Conservation (phyloP, 2,329 filamentous ascomycete genomes). For the Didymella segeticola region DNA sequence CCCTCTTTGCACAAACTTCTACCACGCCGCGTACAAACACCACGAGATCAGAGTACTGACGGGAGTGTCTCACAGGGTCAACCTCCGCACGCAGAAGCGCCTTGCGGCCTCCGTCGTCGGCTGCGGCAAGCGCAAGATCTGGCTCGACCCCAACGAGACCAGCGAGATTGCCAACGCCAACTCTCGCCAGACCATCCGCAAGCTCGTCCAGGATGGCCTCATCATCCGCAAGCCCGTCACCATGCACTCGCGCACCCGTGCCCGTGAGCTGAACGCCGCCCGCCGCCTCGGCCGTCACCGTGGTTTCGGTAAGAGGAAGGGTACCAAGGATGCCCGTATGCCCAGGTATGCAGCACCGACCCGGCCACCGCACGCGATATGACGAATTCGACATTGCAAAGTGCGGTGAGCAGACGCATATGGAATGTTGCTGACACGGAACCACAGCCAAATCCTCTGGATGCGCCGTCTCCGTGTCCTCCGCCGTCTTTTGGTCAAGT, state of each 20-base stretch:
- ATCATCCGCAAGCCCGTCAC: slow-evolving; percentile 99
- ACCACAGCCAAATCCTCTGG: slow-evolving; percentile 89
- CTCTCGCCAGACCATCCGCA: slow-evolving; percentile 99
- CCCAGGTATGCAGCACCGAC: slow-evolving; percentile 72
- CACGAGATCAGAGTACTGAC: slow-evolving; percentile 39
- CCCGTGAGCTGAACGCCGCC: slow-evolving; percentile 92
- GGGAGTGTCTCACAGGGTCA: slow-evolving; percentile 74
- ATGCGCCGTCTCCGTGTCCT: slow-evolving; percentile 99
- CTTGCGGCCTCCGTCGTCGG: slow-evolving; percentile 98
- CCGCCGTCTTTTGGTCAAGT: slow-evolving; percentile 98
- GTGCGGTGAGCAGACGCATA: slow-evolving; percentile 16
- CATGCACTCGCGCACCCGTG: slow-evolving; percentile 98
- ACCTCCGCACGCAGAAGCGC: slow-evolving; percentile 99
- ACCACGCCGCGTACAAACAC: slow-evolving; percentile 26
- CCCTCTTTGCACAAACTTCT: slow-evolving; percentile 41
- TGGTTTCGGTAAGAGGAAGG: slow-evolving; percentile 99
- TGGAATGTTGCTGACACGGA: slow-evolving; percentile 42
- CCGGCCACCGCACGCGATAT: slow-evolving; percentile 21
- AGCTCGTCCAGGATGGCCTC: slow-evolving; percentile 99
- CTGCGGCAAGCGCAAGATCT: slow-evolving; percentile 99
- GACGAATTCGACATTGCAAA: slow-evolving; percentile 5
- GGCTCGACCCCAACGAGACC: slow-evolving; percentile 99
- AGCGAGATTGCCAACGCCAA: slow-evolving; percentile 99
- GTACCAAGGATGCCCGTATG: slow-evolving; percentile 99
- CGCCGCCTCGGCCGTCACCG: slow-evolving; percentile 96